Percentiles rank a stretch among this genome's conserved stretches.
phyloP scores from a whole-genome alignment of 179 eudicot species.

The Spinacia oleracea region DNA sequence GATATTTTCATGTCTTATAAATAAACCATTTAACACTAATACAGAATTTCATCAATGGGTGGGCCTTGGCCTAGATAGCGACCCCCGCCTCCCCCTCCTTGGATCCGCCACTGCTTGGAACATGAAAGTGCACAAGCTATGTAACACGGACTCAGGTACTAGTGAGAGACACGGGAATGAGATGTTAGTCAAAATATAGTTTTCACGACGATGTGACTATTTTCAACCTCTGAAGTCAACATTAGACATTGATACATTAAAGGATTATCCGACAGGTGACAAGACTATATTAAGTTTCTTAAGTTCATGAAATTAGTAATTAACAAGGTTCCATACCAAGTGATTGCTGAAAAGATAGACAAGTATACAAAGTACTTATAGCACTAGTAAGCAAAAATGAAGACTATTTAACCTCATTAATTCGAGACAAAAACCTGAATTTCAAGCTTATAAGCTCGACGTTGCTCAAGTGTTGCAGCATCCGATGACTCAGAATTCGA shows the following conservation, averaged over 20 bases:
- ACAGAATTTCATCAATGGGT: too few relatives aligned
- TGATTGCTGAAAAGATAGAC: not conserved
- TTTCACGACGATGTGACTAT: not conserved
- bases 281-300: not conserved
- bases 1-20: too few relatives aligned
- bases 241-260: not conserved
- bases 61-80: too few relatives aligned
- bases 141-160: not conserved
- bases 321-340: not conserved
- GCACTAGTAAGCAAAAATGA: not conserved
- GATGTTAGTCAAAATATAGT: not conserved
- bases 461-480: slow-evolving; percentile 95
- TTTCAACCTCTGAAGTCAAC: not conserved
- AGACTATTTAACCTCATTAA: slow-evolving; percentile 3
- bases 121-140: slow-evolving; percentile 8
- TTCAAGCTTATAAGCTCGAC: slow-evolving; percentile 88
- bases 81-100: too few relatives aligned
- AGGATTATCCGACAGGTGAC: not conserved
- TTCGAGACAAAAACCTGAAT: slow-evolving; percentile 62
- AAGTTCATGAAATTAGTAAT: not conserved
- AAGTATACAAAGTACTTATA: not conserved
- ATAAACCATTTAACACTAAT: too few relatives aligned
- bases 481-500: slow-evolving; percentile 67
- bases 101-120: too few relatives aligned
- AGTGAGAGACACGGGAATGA: not conserved